Conservation (phyloP, 345 rosid species). For the Salix exigua region DNA sequence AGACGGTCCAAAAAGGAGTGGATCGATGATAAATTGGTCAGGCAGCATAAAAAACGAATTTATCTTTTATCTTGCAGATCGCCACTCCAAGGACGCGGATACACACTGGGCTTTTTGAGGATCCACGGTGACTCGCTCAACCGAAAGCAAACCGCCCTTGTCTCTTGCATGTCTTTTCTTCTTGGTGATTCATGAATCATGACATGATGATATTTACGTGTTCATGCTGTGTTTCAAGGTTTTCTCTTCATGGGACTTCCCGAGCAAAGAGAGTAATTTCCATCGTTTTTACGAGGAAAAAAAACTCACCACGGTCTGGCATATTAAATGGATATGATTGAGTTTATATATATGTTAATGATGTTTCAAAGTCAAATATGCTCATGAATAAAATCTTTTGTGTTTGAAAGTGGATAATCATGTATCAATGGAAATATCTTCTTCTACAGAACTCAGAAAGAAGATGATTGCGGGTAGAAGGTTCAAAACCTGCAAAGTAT, state of each 20-base stretch:
- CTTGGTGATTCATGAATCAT: background rate
- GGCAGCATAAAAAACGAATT: background rate
- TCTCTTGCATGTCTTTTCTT: background rate
- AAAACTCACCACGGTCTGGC: background rate
- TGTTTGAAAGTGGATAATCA: no score
- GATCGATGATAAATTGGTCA: background rate
- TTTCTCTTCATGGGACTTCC: background rate
- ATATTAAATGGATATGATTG: no score
- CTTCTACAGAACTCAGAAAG: no score
- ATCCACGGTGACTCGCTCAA: background rate
- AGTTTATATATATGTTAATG: no score
- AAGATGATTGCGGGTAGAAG: no score
- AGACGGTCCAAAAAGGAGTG: background rate
- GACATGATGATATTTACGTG: background rate
- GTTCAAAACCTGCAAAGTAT: no score
- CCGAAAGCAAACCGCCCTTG: slow-evolving; percentile 1
- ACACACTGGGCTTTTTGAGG: background rate
- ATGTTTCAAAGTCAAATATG: no score
- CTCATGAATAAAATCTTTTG: no score
- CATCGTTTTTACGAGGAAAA: background rate
- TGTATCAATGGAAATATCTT: no score
- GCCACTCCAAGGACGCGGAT: background rate
- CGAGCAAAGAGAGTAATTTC: background rate
- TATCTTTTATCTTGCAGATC: background rate
- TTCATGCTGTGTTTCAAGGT: no score